Conservation (phyloP, 805 yeast species). For the Pichia manshurica region DNA sequence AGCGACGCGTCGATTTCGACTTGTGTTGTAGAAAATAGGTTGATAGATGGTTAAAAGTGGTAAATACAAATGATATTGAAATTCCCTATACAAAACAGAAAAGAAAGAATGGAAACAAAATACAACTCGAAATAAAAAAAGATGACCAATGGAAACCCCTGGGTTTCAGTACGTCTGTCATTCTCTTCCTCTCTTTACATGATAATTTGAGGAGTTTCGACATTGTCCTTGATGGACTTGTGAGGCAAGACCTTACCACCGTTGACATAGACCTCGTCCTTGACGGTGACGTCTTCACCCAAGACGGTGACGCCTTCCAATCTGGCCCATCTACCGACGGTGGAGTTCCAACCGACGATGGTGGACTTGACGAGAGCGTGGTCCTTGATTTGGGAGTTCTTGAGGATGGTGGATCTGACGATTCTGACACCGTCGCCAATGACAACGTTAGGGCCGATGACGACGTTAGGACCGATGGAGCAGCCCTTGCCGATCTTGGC, state of each 20-base stretch:
- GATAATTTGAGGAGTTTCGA: slow-evolving; percentile 96
- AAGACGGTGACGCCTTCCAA: slow-evolving; percentile 95
- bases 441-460: slow-evolving; percentile 92
- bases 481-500: slow-evolving; percentile 91
- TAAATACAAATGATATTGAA: no score
- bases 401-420: slow-evolving; percentile 87
- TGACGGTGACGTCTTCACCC: slow-evolving; percentile 98
- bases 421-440: slow-evolving; percentile 99
- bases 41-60: no score
- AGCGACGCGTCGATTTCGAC: background rate
- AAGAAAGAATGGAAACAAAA: no score
- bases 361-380: slow-evolving; percentile 98
- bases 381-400: slow-evolving; percentile 87
- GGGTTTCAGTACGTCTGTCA: no score
- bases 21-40: no score
- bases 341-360: slow-evolving; percentile 98
- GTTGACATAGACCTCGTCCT: slow-evolving; percentile 97
- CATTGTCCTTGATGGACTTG: slow-evolving; percentile 92
- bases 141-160: no score
- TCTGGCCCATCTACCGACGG: slow-evolving; percentile 98
- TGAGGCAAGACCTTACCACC: slow-evolving; percentile 99
- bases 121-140: no score
- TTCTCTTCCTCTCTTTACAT: no score
- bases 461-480: slow-evolving; percentile 97
- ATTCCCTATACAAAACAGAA: no score